phyloP scores from a whole-genome alignment of 495 filamentous ascomycete genomes.

The Oleoguttula mirabilis region DNA sequence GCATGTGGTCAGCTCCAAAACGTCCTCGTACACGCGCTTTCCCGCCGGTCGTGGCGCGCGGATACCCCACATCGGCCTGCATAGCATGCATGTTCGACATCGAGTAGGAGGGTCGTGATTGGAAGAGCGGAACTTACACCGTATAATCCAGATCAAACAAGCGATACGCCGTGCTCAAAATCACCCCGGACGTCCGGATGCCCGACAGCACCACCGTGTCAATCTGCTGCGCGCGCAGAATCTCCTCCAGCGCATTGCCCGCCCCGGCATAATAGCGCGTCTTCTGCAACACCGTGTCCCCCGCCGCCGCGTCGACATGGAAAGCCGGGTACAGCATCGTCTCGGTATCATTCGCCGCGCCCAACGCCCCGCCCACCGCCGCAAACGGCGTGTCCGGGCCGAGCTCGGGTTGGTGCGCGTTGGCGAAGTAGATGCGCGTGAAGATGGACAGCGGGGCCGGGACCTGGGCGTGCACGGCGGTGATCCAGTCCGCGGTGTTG shows the following conservation, averaged over 20 bases:
- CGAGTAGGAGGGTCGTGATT: no score
- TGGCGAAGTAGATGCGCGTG: constrained; percentile 31
- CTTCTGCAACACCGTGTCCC: constrained; percentile 34
- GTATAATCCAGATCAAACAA: constrained; percentile 37
- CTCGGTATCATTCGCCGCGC: constrained; percentile 19
- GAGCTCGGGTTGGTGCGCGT: constrained; percentile 27
- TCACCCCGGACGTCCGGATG: constrained; percentile 33
- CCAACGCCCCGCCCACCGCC: constrained; percentile 13
- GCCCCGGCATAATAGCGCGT: constrained; percentile 34
- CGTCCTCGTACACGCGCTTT: no score
- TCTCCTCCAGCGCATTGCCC: constrained; percentile 34
- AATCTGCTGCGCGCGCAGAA: constrained; percentile 32
- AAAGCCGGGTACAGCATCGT: constrained; percentile 29
- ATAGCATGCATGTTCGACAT: no score
- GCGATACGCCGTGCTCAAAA: constrained; percentile 35
- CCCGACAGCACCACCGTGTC: constrained; percentile 36
- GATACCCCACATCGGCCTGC: no score
- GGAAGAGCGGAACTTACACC: constrained; percentile 21
- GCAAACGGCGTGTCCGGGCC: constrained; percentile 28
- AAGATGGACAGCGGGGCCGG: constrained; percentile 32
- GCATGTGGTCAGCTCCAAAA: no score
- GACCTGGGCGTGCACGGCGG: constrained; percentile 29
- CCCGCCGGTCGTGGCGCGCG: no score
- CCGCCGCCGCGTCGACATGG: constrained; percentile 20
- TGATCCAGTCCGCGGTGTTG: constrained; percentile 29